A percentile compares a stretch with the other conserved stretches of the same genome.
phyloP scores from a whole-genome alignment of 1,139 yeast species.

The Arxiozyma telluris region DNA sequence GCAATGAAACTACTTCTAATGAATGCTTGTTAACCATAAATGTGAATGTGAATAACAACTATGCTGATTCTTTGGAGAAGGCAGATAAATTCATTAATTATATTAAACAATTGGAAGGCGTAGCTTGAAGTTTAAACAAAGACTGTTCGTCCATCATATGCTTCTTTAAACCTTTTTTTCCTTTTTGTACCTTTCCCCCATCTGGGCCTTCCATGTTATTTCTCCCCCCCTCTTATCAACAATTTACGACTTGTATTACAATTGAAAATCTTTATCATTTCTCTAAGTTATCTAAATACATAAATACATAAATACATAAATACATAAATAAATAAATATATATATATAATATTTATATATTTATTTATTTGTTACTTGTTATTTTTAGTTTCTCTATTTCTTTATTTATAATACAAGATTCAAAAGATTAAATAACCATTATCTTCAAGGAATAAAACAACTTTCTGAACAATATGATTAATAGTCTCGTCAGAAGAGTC shows the following conservation, averaged over 20 bases:
- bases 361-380: conserved; percentile 1
- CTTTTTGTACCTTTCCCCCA: not conserved
- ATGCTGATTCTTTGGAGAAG: conserved; percentile 20
- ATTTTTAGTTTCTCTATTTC: too few species aligned
- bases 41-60: conserved; percentile 34
- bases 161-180: too few species aligned
- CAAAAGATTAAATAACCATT: conserved; percentile 41
- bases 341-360: too few species aligned
- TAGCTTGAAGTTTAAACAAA: not conserved
- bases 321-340: too few species aligned
- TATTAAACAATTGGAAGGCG: conserved; percentile 16
- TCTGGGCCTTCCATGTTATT: not conserved
- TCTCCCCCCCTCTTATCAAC: not conserved
- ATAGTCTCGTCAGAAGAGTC: conserved; percentile 44
- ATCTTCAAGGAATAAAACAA: conserved; percentile 60
- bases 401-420: not conserved
- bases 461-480: conserved; percentile 59
- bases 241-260: not conserved
- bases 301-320: too few species aligned
- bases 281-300: not conserved
- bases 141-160: not conserved
- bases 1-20: not conserved
- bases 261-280: too few species aligned
- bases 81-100: conserved; percentile 23
- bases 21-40: conserved; percentile 21